A percentile compares a stretch with the other conserved stretches of the same genome.
These are phyloP conservation scores for Lojkania enalia DNA, from an alignment of 2,329 filamentous ascomycete genomes.

Conservation along the genomic window DNA sequence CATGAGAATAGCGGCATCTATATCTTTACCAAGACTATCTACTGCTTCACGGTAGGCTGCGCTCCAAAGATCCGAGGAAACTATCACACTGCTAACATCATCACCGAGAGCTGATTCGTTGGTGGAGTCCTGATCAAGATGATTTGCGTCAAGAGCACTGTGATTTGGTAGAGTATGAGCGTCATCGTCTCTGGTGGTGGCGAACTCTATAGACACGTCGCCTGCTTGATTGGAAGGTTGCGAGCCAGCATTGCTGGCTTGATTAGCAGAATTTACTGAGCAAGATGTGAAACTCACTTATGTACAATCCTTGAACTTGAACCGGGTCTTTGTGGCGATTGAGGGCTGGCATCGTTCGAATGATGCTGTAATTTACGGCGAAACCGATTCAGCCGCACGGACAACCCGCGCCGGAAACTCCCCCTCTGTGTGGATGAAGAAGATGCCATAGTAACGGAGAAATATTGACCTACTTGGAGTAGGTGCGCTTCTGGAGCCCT, in stretches of 20 bases:
- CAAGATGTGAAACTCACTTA: too few relatives aligned
- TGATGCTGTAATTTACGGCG: too few relatives aligned
- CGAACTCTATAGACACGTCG: neutral
- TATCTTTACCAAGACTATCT: conserved; percentile 8
- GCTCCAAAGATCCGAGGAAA: conserved; percentile 12
- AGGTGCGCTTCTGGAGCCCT: too few relatives aligned
- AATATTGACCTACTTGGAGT: too few relatives aligned
- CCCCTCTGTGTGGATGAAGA: too few relatives aligned
- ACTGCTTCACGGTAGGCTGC: conserved; percentile 14
- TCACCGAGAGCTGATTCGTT: neutral
- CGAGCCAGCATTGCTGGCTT: neutral
- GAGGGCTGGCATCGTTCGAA: too few relatives aligned
- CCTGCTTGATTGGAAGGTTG: neutral
- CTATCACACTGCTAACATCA: neutral
- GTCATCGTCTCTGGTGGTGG: neutral
- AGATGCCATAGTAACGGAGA: too few relatives aligned
- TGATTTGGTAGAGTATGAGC: neutral
- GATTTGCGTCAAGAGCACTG: neutral
- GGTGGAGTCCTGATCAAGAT: neutral
- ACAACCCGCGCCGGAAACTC: too few relatives aligned
- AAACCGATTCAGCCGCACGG: too few relatives aligned
- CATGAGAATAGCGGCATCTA: conserved; percentile 9
- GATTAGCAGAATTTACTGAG: neutral
- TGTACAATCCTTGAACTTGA: too few relatives aligned
- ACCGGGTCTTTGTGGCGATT: too few relatives aligned